Conservation (phyloP, 2,329 filamentous ascomycete genomes). For the Aspergillus sp. region DNA sequence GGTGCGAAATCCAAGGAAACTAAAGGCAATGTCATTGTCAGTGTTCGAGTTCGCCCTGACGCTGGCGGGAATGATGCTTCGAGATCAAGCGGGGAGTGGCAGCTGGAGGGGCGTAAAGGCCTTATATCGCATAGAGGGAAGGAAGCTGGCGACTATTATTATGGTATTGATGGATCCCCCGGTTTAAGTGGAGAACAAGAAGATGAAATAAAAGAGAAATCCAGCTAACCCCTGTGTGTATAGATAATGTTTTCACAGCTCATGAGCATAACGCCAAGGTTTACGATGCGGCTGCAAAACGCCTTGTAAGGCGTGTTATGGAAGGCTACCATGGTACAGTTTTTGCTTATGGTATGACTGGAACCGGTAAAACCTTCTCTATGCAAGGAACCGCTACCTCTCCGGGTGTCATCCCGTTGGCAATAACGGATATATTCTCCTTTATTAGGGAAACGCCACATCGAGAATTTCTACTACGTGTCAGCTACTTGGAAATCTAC, state of each 20-base stretch:
- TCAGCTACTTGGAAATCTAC: slow-evolving; percentile 98
- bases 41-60: slow-evolving; percentile 87
- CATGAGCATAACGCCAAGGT: slow-evolving; percentile 92
- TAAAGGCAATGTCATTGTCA: slow-evolving; percentile 94
- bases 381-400: slow-evolving; percentile 98
- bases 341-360: slow-evolving; percentile 98
- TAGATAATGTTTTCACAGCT: slow-evolving; percentile 94
- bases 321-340: slow-evolving; percentile 98
- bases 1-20: slow-evolving; percentile 52
- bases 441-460: slow-evolving; percentile 96
- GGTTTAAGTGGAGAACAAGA: background rate
- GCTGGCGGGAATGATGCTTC: slow-evolving; percentile 53
- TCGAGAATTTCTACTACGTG: slow-evolving; percentile 85
- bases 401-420: slow-evolving; percentile 91
- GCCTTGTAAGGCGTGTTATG: slow-evolving; percentile 92
- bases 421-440: slow-evolving; percentile 98
- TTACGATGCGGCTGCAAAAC: slow-evolving; percentile 89
- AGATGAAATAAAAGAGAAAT: background rate
- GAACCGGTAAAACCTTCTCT: slow-evolving; percentile 96
- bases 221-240: background rate
- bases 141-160: slow-evolving; percentile 86
- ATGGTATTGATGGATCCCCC: slow-evolving; percentile 55
- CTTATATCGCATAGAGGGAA: slow-evolving; percentile 78
- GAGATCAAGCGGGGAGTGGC: slow-evolving; percentile 74
- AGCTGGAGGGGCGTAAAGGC: slow-evolving; percentile 77